Conservation (phyloP, 2,329 filamentous ascomycete genomes). For the Sporothrix luriei region DNA sequence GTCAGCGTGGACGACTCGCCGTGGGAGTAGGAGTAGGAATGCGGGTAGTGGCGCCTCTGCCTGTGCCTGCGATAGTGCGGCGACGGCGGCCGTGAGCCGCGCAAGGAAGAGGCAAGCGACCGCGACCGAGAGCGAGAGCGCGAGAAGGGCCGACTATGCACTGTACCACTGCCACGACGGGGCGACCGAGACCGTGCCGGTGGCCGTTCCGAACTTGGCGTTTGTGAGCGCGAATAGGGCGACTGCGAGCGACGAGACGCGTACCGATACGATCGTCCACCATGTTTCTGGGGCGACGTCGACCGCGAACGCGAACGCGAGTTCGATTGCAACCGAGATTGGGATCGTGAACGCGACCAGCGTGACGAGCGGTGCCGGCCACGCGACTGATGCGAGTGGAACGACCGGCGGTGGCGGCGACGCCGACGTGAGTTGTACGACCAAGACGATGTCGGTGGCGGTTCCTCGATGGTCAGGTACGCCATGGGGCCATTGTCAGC, state of each 20-base stretch:
- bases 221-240: constrained; percentile 6
- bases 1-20: constrained; percentile 1
- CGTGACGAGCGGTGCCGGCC: constrained; percentile 1
- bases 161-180: neutral
- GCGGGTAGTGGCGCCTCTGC: neutral
- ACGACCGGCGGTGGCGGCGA: neutral
- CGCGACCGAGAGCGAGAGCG: neutral
- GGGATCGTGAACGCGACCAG: neutral
- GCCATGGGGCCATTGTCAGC: neutral
- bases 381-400: neutral
- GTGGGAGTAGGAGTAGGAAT: neutral
- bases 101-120: neutral
- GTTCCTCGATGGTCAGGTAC: constrained; percentile 7
- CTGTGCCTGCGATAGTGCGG: neutral
- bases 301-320: neutral
- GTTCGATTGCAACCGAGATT: neutral
- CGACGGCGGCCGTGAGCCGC: neutral
- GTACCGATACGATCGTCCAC: constrained; percentile 5
- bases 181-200: constrained; percentile 1
- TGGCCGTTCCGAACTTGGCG: neutral
- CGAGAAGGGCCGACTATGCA: neutral
- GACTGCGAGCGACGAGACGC: constrained; percentile 9
- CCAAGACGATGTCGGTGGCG: constrained; percentile 3
- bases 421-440: constrained; percentile 1
- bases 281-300: neutral